A percentile compares a stretch with the other conserved stretches of the same genome.
phyloP scores from a whole-genome alignment of 2,329 filamentous ascomycete species.

The Epicoccum sorghinum region DNA sequence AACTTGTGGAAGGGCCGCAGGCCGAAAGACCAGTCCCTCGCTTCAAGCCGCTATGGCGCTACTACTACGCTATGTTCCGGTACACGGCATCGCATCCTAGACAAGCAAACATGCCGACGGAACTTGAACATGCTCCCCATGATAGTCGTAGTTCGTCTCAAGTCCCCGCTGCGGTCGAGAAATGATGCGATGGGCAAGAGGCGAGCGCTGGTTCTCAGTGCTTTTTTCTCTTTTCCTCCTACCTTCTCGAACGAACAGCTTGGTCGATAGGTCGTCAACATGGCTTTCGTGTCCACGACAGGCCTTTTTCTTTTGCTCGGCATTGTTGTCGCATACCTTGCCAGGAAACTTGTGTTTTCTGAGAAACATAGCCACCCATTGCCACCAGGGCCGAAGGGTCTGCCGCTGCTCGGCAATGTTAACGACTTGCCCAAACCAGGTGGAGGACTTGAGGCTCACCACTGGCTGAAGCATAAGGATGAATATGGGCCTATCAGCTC shows the following conservation, averaged over 20 bases:
- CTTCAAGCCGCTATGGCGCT: slow-evolving; percentile 14
- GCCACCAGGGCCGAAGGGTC: slow-evolving; percentile 58
- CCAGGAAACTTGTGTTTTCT: slow-evolving; percentile 13
- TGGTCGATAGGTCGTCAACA: not conserved
- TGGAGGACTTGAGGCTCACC: slow-evolving; percentile 48
- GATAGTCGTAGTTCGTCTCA: slow-evolving; percentile 1
- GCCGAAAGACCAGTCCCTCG: slow-evolving; percentile 7
- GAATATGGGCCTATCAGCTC: slow-evolving; percentile 42
- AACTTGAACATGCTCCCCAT: slow-evolving; percentile 4
- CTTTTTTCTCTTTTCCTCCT: slow-evolving; percentile 1
- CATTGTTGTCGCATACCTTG: slow-evolving; percentile 17
- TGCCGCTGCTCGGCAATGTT: slow-evolving; percentile 59
- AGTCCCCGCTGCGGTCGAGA: slow-evolving; percentile 1
- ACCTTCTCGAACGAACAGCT: not conserved
- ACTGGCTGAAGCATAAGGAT: slow-evolving; percentile 55
- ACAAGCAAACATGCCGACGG: slow-evolving; percentile 11
- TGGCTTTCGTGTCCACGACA: slow-evolving; percentile 15
- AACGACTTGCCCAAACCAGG: slow-evolving; percentile 52
- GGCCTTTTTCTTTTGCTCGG: slow-evolving; percentile 30
- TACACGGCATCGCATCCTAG: slow-evolving; percentile 5
- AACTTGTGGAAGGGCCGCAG: slow-evolving; percentile 1
- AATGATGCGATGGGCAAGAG: slow-evolving; percentile 2
- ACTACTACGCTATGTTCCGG: not conserved
- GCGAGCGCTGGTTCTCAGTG: not conserved
- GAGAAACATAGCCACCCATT: slow-evolving; percentile 34